Evolutionary conservation across 2,329 filamentous ascomycete species (phyloP).

Genomic region (Neurospora crassa): DNA sequence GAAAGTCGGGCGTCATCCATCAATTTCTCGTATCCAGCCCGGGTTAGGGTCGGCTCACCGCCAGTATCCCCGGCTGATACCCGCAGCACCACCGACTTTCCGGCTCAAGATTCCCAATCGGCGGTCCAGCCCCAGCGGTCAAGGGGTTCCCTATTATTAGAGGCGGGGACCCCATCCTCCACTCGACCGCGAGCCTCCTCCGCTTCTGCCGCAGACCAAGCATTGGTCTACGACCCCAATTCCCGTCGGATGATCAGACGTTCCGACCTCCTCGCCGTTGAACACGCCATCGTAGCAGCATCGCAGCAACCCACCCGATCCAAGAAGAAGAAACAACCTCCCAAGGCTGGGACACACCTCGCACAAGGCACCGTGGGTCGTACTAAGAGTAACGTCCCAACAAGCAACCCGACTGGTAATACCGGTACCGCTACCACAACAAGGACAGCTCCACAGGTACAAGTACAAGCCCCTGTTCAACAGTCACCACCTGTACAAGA

Average conservation of each 20-base stretch:
- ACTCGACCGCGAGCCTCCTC: slow-evolving; percentile 19
- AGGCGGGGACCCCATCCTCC: slow-evolving; percentile 13
- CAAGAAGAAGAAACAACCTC: slow-evolving; percentile 29
- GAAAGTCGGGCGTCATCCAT: slow-evolving; percentile 40
- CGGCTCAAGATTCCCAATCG: background rate
- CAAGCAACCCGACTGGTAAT: background rate
- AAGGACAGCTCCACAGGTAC: background rate
- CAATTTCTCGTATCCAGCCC: slow-evolving; percentile 50
- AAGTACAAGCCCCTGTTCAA: slow-evolving; percentile 7
- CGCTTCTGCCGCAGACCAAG: slow-evolving; percentile 24
- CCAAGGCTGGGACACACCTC: slow-evolving; percentile 35
- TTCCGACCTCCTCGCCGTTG: slow-evolving; percentile 31
- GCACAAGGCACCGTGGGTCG: slow-evolving; percentile 44
- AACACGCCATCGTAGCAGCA: slow-evolving; percentile 31
- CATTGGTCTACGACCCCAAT: slow-evolving; percentile 55
- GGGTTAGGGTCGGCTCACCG: slow-evolving; percentile 31
- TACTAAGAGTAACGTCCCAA: slow-evolving; percentile 29
- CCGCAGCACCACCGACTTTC: slow-evolving; percentile 1
- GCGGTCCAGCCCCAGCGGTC: slow-evolving; percentile 5
- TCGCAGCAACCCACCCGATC: slow-evolving; percentile 25
- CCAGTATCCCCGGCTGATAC: slow-evolving; percentile 21
- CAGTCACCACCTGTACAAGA: background rate
- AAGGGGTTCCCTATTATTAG: background rate
- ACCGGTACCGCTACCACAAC: background rate
- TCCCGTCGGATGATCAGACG: slow-evolving; percentile 52